phyloP scores from a whole-genome alignment of 495 filamentous ascomycete species.

The Amniculicola lignicola region DNA sequence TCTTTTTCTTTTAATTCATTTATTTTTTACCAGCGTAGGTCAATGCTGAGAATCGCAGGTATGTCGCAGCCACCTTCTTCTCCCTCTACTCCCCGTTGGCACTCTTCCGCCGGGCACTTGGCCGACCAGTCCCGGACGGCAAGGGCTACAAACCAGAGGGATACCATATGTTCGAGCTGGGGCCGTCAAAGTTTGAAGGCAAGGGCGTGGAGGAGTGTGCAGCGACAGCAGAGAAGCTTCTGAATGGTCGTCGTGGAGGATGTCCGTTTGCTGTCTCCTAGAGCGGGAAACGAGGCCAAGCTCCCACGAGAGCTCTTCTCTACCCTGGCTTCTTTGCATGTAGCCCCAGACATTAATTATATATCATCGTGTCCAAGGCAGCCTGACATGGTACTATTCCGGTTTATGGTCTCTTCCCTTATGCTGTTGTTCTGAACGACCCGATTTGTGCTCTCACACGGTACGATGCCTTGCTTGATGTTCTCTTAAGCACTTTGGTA shows the following conservation, averaged over 20 bases:
- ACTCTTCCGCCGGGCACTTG: constrained; percentile 52
- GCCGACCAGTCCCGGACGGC: constrained; percentile 59
- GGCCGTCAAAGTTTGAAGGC: constrained; percentile 55
- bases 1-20: not conserved
- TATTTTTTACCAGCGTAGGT: not conserved
- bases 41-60: constrained; percentile 32
- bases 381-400: too few relatives aligned
- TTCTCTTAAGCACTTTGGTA: too few relatives aligned
- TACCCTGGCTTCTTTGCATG: too few relatives aligned
- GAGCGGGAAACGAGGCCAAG: too few relatives aligned
- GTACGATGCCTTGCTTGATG: too few relatives aligned
- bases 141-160: constrained; percentile 57
- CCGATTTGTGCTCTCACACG: too few relatives aligned
- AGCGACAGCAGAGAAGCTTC: constrained; percentile 43
- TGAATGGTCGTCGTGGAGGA: constrained; percentile 45
- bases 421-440: too few relatives aligned
- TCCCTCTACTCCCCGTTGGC: constrained; percentile 58
- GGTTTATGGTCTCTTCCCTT: too few relatives aligned
- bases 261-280: too few relatives aligned
- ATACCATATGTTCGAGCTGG: constrained; percentile 56
- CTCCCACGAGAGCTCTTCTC: too few relatives aligned
- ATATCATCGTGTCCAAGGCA: too few relatives aligned
- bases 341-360: too few relatives aligned
- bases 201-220: constrained; percentile 52
- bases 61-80: constrained; percentile 60